phyloP scores from a whole-genome alignment of 169 alveolate genomes.

The Theileria annulata region DNA sequence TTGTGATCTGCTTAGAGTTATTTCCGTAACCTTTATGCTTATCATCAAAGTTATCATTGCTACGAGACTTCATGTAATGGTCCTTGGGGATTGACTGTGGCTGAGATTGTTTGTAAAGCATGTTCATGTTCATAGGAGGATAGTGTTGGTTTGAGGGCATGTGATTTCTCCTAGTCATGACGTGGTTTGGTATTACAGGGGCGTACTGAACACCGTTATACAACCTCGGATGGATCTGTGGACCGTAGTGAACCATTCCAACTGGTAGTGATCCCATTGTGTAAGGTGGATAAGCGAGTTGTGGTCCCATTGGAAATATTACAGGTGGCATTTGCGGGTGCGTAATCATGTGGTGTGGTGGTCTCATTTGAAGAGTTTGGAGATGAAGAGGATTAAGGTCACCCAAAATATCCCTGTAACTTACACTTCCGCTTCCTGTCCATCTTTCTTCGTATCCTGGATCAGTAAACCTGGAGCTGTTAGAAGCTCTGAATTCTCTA shows the following conservation, averaged over 20 bases:
- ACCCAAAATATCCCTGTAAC: constrained; percentile 59
- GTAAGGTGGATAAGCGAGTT: constrained; percentile 49
- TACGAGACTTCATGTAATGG: constrained; percentile 2
- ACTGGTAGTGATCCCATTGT: constrained; percentile 52
- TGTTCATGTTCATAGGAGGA: neutral
- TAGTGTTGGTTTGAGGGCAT: constrained; percentile 14
- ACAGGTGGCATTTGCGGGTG: constrained; percentile 29
- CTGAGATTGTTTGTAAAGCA: neutral
- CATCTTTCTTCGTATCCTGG: constrained; percentile 33
- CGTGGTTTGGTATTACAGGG: constrained; percentile 17
- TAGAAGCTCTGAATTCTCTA: constrained; percentile 16
- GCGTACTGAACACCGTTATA: constrained; percentile 18
- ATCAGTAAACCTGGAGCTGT: constrained; percentile 10
- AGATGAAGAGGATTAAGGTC: constrained; percentile 24
- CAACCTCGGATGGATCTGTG: constrained; percentile 53
- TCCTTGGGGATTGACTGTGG: neutral
- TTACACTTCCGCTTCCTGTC: constrained; percentile 31
- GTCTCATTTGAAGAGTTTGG: constrained; percentile 37
- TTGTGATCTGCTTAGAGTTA: neutral
- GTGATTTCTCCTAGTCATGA: constrained; percentile 26
- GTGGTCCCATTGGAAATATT: constrained; percentile 46
- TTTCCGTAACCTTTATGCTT: neutral
- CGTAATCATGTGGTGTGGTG: constrained; percentile 40
- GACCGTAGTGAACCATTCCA: constrained; percentile 49
- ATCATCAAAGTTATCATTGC: neutral